phyloP scores from a whole-genome alignment of 192 early-diverging fungal genomes.

The Rhizoclosmatium globosum region DNA sequence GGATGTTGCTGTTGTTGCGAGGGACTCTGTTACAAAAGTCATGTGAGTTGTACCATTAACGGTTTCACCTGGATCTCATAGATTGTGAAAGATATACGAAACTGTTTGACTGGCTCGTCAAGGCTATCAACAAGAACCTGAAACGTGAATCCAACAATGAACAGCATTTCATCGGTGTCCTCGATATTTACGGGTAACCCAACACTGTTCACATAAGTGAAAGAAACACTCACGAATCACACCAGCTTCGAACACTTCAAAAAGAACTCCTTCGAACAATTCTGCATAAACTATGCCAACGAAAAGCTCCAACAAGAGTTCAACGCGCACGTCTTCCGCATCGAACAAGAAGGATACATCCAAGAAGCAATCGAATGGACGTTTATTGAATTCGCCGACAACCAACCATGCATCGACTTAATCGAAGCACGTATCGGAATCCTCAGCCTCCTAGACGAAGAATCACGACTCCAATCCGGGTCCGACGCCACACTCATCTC shows the following conservation, averaged over 20 bases:
- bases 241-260: constrained; percentile 65
- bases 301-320: constrained; percentile 97
- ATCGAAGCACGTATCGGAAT: constrained; percentile 87
- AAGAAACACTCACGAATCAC: constrained; percentile 74
- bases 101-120: constrained; percentile 91
- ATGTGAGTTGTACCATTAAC: constrained; percentile 70
- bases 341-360: constrained; percentile 95
- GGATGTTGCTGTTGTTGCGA: constrained; percentile 69
- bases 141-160: constrained; percentile 48
- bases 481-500: constrained; percentile 84
- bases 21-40: constrained; percentile 90
- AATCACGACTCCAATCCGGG: constrained; percentile 82
- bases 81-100: constrained; percentile 77
- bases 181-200: constrained; percentile 86
- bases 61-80: background rate
- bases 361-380: constrained; percentile 55
- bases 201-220: background rate
- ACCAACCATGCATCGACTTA: constrained; percentile 92
- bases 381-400: constrained; percentile 93
- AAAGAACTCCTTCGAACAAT: constrained; percentile 92
- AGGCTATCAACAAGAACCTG: constrained; percentile 78
- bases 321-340: constrained; percentile 92
- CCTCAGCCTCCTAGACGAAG: constrained; percentile 92
- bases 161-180: constrained; percentile 82
- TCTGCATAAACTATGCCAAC: constrained; percentile 90